These are phyloP conservation scores for Mimosa pudica DNA, from an alignment of 306 rosid species.

Conservation along the genomic window DNA sequence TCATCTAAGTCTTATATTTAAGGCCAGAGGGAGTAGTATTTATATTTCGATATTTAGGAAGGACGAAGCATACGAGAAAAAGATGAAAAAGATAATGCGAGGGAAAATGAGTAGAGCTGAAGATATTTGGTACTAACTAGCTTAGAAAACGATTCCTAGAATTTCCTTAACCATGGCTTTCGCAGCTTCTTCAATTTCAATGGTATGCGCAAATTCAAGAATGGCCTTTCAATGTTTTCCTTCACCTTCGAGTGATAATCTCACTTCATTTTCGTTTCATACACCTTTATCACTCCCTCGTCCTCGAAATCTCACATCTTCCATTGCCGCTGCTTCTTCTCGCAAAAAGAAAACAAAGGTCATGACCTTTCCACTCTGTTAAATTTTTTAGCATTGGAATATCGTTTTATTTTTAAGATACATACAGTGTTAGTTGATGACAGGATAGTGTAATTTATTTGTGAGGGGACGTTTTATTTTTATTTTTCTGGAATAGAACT, in stretches of 20 bases:
- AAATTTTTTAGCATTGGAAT: not conserved
- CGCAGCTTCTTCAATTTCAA: conserved; percentile 45
- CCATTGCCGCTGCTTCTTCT: conserved; percentile 46
- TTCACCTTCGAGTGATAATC: conserved; percentile 29
- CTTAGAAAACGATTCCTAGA: not conserved
- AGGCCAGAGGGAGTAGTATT: too few relatives aligned
- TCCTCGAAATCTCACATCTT: conserved; percentile 35
- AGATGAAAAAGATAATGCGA: too few relatives aligned
- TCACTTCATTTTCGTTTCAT: conserved; percentile 38
- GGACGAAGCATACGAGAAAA: too few relatives aligned
- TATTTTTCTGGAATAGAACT: not conserved
- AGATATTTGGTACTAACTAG: too few relatives aligned
- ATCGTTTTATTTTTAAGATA: not conserved
- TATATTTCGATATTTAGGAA: too few relatives aligned
- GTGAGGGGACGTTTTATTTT: not conserved
- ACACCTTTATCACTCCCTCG: conserved; percentile 48
- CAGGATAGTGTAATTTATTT: not conserved
- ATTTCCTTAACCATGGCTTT: conserved; percentile 40
- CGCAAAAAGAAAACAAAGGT: conserved; percentile 60
- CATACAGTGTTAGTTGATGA: not conserved
- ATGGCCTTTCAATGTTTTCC: conserved; percentile 43
- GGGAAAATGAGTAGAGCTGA: too few relatives aligned
- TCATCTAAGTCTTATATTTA: too few relatives aligned
- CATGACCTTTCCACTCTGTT: too few relatives aligned
- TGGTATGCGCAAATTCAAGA: conserved; percentile 33